Evolutionary conservation across 129 eudicot genomes (phyloP).

Genomic region (Oenanthe sinensis): DNA sequence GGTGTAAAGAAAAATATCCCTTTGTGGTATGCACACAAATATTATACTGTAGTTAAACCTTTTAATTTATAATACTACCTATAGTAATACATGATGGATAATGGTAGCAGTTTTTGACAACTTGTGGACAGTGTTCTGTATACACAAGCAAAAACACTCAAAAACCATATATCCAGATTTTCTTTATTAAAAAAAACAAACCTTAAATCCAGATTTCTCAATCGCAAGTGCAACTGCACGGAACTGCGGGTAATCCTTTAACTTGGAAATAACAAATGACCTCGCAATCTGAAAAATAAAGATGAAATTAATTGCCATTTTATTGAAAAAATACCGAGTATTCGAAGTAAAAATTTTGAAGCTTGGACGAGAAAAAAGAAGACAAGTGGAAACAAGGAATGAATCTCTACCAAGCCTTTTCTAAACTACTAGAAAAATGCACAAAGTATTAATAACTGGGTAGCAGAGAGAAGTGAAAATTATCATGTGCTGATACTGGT

Average conservation of each 20-base stretch:
- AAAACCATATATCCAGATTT: conserved; percentile 79
- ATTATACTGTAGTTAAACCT: neutral
- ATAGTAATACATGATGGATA: neutral
- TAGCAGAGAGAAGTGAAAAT: neutral
- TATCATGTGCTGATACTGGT: neutral
- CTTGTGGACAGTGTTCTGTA: neutral
- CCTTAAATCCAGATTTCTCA: conserved; percentile 86
- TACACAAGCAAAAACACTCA: neutral
- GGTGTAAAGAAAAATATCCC: neutral
- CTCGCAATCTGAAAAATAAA: conserved; percentile 53
- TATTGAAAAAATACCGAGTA: neutral
- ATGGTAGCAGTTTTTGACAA: neutral
- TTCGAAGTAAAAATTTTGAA: neutral
- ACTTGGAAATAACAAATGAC: conserved; percentile 67
- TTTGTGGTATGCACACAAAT: neutral
- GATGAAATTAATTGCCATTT: neutral
- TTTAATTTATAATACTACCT: neutral
- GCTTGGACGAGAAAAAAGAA: neutral
- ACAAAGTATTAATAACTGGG: no score
- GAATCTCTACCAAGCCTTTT: neutral
- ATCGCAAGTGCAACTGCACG: conserved; percentile 79
- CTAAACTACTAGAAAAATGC: neutral
- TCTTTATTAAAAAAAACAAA: neutral
- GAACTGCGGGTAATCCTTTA: conserved; percentile 81
- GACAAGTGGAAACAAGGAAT: neutral